A percentile compares a stretch with the other conserved stretches of the same genome.
Conservation (phyloP, 2,329 filamentous ascomycete genomes). For the Microdochium bolleyi region DNA sequence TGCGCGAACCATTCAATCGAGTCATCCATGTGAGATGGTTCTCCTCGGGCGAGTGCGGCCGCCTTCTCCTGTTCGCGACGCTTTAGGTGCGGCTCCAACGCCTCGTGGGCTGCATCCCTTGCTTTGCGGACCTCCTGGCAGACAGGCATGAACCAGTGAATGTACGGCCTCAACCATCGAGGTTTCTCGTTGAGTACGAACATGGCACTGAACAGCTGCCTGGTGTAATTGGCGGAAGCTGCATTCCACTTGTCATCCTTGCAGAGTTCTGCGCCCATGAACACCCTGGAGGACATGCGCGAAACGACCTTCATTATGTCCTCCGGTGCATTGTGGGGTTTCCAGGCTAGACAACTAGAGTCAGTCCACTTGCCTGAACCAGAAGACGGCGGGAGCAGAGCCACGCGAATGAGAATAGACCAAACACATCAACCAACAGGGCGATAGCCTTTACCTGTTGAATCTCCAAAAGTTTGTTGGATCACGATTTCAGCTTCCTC, state of each 20-base stretch:
- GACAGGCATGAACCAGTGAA: constrained; percentile 11
- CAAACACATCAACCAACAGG: neutral
- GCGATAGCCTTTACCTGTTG: neutral
- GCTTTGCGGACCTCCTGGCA: constrained; percentile 6
- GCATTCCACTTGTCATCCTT: constrained; percentile 10
- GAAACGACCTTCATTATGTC: constrained; percentile 6
- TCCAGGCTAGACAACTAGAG: constrained; percentile 8
- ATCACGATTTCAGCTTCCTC: neutral
- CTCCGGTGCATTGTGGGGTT: constrained; percentile 4
- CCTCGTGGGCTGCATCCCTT: constrained; percentile 2
- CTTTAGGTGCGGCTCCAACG: constrained; percentile 8
- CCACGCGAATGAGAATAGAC: neutral
- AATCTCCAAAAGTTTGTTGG: neutral
- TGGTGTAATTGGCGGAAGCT: constrained; percentile 6
- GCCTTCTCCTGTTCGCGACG: constrained; percentile 3
- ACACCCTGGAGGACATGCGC: constrained; percentile 9
- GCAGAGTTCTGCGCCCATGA: constrained; percentile 11
- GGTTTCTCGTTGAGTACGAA: constrained; percentile 7
- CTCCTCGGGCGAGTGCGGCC: neutral
- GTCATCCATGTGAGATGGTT: constrained; percentile 6
- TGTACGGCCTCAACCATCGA: constrained; percentile 4
- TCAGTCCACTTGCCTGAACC: neutral
- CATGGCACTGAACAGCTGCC: constrained; percentile 1
- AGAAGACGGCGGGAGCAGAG: neutral
- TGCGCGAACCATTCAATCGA: constrained; percentile 11